These are phyloP conservation scores for Massarina eburnea DNA, from an alignment of 2,329 filamentous ascomycete species.

Conservation along the genomic window DNA sequence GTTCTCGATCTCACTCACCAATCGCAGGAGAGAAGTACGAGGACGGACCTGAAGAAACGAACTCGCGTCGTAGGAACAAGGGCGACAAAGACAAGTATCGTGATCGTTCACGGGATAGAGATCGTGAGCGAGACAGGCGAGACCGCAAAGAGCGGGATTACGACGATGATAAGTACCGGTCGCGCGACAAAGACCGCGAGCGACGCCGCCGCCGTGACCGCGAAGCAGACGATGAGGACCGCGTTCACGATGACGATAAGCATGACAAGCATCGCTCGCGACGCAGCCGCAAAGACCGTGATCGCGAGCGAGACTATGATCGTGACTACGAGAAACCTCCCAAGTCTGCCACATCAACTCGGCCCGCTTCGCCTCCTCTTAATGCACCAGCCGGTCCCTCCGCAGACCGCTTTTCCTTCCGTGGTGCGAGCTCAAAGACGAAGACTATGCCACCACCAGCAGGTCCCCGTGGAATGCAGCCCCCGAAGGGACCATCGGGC, in stretches of 20 bases:
- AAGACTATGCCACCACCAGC: conserved; percentile 34
- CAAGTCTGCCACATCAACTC: conserved; percentile 4
- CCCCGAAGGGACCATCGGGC: conserved; percentile 42
- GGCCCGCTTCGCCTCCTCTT: conserved; percentile 32
- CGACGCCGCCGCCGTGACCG: conserved; percentile 57
- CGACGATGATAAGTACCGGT: conserved; percentile 45
- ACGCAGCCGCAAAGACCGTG: conserved; percentile 47
- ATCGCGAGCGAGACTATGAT: conserved; percentile 42
- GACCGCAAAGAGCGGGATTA: conserved; percentile 49
- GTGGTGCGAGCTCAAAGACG: conserved; percentile 40
- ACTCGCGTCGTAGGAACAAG: conserved; percentile 40
- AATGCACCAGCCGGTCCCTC: conserved; percentile 41
- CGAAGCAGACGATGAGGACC: conserved; percentile 37
- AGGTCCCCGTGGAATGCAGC: conserved; percentile 37
- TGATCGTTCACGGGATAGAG: conserved; percentile 51
- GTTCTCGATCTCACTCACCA: conserved; percentile 38
- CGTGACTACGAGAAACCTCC: conserved; percentile 23
- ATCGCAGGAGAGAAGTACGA: conserved; percentile 29
- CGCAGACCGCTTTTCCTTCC: conserved; percentile 53
- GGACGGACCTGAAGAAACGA: conserved; percentile 28
- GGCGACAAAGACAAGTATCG: conserved; percentile 39
- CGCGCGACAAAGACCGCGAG: conserved; percentile 40
- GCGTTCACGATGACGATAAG: conserved; percentile 42
- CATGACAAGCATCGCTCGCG: conserved; percentile 45
- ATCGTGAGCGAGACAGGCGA: conserved; percentile 45